phyloP scores from a whole-genome alignment of 345 rosid genomes.

The Rhodamnia argentea region DNA sequence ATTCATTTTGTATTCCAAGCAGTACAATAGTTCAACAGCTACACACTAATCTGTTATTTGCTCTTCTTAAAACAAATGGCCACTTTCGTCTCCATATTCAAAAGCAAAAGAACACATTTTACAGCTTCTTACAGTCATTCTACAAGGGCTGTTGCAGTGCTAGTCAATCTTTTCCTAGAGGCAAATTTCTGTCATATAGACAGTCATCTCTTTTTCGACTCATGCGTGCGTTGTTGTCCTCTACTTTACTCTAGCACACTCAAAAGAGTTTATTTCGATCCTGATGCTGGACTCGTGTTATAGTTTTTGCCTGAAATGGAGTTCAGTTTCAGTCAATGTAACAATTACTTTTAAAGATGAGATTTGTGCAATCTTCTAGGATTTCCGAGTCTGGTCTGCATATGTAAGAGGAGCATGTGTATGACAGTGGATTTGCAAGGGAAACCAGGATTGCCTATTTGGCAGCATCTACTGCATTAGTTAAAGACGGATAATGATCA shows the following conservation, averaged over 20 bases:
- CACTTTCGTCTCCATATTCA: neutral
- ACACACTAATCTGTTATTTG: neutral
- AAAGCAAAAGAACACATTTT: neutral
- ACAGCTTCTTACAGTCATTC: neutral
- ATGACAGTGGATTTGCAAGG: neutral
- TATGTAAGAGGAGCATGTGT: neutral
- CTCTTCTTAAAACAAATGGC: neutral
- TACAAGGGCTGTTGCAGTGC: too few species aligned
- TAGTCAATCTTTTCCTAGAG: too few species aligned
- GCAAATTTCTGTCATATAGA: too few species aligned
- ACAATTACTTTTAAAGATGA: neutral
- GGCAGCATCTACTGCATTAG: neutral
- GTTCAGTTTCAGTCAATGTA: neutral
- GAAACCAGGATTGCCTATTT: neutral
- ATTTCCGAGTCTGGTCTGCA: neutral
- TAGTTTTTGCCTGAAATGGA: too few species aligned
- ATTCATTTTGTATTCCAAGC: neutral
- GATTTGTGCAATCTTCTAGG: neutral
- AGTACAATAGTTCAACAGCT: neutral
- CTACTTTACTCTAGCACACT: too few species aligned
- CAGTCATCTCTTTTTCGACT: too few species aligned
- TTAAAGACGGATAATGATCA: neutral
- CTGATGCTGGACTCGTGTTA: too few species aligned
- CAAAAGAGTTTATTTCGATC: too few species aligned
- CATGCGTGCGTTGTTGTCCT: too few species aligned